Conservation (phyloP, 208 protist species). For the Leishmania major region DNA sequence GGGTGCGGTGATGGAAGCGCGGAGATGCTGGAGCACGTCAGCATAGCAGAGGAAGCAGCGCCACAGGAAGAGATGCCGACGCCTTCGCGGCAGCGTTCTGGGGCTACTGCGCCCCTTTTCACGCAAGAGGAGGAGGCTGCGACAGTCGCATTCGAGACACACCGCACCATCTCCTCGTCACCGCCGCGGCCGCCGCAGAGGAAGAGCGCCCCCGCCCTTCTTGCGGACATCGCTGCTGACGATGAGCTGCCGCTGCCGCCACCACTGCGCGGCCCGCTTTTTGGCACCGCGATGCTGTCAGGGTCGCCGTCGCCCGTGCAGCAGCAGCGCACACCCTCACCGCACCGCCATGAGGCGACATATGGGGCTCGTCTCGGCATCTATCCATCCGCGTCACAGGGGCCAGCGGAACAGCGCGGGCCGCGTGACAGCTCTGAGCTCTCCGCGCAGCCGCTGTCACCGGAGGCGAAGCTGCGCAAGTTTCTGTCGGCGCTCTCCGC, state of each 20-base stretch:
- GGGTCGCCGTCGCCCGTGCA: constrained; percentile 8
- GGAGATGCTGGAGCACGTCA: not conserved
- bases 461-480: constrained; percentile 11
- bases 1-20: constrained; percentile 9
- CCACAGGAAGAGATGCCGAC: not conserved
- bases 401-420: not conserved
- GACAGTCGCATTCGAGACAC: not conserved
- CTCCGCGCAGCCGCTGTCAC: not conserved
- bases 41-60: not conserved
- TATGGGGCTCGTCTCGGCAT: constrained; percentile 9
- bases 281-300: constrained; percentile 1
- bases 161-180: not conserved
- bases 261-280: constrained; percentile 27
- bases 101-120: not conserved
- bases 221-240: not conserved
- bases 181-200: not conserved
- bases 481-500: constrained; percentile 1
- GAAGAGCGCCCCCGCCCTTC: constrained; percentile 5
- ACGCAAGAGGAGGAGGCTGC: not conserved
- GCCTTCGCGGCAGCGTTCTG: not conserved
- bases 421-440: not conserved
- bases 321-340: not conserved
- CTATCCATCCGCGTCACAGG: not conserved
- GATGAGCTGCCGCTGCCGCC: constrained; percentile 16
- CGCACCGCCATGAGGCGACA: not conserved